phyloP scores from a whole-genome alignment of 1,284 basidiomycete species.

The Leccinum griseonigrum region DNA sequence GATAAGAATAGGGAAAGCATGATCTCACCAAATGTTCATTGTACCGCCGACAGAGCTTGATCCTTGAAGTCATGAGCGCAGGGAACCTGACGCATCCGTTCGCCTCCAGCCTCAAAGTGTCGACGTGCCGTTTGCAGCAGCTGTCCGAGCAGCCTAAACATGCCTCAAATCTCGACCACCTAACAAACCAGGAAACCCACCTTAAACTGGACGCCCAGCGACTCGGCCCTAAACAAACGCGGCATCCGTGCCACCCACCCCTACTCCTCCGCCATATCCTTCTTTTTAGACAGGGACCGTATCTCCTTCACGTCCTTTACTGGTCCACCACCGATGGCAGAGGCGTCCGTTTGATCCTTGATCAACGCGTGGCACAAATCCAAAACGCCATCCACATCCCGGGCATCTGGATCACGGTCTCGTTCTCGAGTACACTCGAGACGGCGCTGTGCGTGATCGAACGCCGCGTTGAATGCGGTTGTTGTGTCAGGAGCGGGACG shows the following conservation, averaged over 20 bases:
- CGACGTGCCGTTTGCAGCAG: constrained; percentile 72
- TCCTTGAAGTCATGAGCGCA: constrained; percentile 70
- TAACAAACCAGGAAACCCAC: constrained; percentile 40
- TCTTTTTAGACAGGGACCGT: no score
- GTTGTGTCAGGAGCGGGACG: constrained; percentile 74
- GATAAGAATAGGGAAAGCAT: no score
- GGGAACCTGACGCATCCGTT: constrained; percentile 95
- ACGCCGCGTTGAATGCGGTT: constrained; percentile 85
- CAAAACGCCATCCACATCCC: constrained; percentile 91
- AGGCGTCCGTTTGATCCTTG: no score
- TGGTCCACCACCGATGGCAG: no score
- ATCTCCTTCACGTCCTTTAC: no score
- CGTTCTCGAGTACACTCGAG: constrained; percentile 90
- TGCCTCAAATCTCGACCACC: no score
- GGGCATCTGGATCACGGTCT: constrained; percentile 86
- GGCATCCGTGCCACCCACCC: constrained; percentile 97
- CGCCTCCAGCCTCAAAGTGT: constrained; percentile 86
- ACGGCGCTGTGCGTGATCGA: constrained; percentile 91
- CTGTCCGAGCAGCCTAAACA: no score
- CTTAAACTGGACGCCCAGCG: constrained; percentile 83
- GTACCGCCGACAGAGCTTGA: constrained; percentile 75
- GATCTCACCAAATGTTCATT: constrained; percentile 53
- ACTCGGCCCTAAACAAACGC: constrained; percentile 86
- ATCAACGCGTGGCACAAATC: constrained; percentile 77
- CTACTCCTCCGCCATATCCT: constrained; percentile 40